Percentiles rank a stretch among this genome's conserved stretches.
Conservation (phyloP, 2,329 filamentous ascomycete genomes). For the Fusarium buharicum region DNA sequence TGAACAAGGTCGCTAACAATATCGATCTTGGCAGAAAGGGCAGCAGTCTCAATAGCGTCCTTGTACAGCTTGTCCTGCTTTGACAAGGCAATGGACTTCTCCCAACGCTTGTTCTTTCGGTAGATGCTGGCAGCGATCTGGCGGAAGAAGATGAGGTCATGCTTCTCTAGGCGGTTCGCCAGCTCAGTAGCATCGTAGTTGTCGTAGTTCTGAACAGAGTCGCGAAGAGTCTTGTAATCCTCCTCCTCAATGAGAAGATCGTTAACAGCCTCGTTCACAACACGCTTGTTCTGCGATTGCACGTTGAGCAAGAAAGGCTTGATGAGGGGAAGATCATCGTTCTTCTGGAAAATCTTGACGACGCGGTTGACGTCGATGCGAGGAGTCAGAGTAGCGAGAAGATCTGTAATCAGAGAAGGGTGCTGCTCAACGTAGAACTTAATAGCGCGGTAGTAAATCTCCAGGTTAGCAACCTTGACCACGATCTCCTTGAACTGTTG, state of each 20-base stretch:
- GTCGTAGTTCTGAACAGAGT: conserved; percentile 98
- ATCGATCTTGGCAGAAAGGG: conserved; percentile 88
- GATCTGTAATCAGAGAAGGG: conserved; percentile 92
- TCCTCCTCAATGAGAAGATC: conserved; percentile 98
- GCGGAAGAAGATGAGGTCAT: conserved; percentile 98
- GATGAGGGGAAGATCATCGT: conserved; percentile 96
- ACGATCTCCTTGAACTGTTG: conserved; percentile 99
- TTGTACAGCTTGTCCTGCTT: conserved; percentile 99
- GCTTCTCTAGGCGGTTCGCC: conserved; percentile 92
- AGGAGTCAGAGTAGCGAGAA: conserved; percentile 89
- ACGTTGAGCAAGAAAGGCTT: conserved; percentile 99
- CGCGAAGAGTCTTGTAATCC: conserved; percentile 97
- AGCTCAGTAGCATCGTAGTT: conserved; percentile 97
- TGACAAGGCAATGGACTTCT: conserved; percentile 96
- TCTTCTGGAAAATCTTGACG: conserved; percentile 99
- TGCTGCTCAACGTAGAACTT: conserved; percentile 99
- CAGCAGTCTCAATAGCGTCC: conserved; percentile 97
- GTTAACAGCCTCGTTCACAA: conserved; percentile 98
- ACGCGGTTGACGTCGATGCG: conserved; percentile 98
- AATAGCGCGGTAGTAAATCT: conserved; percentile 97
- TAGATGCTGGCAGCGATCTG: conserved; percentile 99
- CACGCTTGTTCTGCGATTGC: conserved; percentile 96
- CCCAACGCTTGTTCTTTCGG: conserved; percentile 99
- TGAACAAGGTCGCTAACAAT: conserved; percentile 95
- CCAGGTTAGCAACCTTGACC: conserved; percentile 96